Evolutionary conservation across 208 protist species (phyloP), one percentile per base, ranked within the genome.

Genomic region (Wallacemonas sp.): DNA sequence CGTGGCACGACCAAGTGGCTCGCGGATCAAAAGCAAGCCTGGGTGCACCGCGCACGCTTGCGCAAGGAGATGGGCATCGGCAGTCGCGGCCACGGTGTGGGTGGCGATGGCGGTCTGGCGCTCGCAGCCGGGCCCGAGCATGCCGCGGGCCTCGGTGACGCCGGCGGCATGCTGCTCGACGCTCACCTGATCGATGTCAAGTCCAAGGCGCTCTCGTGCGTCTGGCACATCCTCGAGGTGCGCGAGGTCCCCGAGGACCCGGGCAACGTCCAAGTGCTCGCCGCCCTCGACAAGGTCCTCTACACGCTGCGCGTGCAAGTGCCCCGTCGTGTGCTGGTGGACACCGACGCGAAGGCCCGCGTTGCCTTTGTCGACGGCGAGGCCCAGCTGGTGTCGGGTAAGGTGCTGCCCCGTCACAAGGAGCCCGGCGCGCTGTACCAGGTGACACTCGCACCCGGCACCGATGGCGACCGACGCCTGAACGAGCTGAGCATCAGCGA

Each of bases 191-290:
- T 97, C 61, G 89, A 97, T 65, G 39, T 92, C 18, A 92, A 86
- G 52, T 83, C 85, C 7, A 82, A 84, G 42, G 88, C 91, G 20
- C 65, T 97, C 33, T 71, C 87, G 3, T 55, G 74, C 0, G 74
- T 70, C 23, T 97, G 91, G 89, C 75, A 92, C 41, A 76, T 97
- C 31, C 50, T 97, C 33, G 91, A 97, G 65, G 78, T 94, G 39
- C 84, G 91, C 16, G 82, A 87, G 18, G 54, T 55, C 10, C 72
- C 72, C 7, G 84, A 89, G 28, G 81, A 88, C 42, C 66, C 76
- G 7, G 85, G 77, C 14, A 76, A 63, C 29, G 75, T 97, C 23
- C 73, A 73, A 25, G 87, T 92, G 8, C 65, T 97, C 50, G 87
- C 78, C 2, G 77, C 73, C 14, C 67, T 97, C 28, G 87, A 87